Evolutionary conservation across 2,329 filamentous ascomycete genomes (phyloP), one percentile per base, ranked within the genome.

Genomic region (Kalmusia sp.): DNA sequence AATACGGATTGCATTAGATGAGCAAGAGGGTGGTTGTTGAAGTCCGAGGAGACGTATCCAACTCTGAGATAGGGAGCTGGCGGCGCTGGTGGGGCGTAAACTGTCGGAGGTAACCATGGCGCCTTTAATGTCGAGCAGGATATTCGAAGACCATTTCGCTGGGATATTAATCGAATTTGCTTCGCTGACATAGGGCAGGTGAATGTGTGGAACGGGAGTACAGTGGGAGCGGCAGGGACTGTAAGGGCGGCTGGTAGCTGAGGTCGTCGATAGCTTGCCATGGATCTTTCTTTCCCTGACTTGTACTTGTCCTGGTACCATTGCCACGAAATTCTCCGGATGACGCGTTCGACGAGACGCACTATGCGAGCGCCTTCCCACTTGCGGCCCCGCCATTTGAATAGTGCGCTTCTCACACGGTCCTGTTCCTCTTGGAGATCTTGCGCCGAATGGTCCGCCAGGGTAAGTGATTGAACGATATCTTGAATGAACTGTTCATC

Each of bases 1-100:
- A 99, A 99, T 5, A 98, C 93, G 1, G 95, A 98, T 77, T 99
- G 95, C 95, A 99, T 99, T 50, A 99, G 75, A 77, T 99, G 95
- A 21, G 95, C 95, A 28, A 99, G 79, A 3, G 95, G 95, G 70
- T 99, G 95, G 65, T 99, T 99, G 70, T 99, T 99, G 77, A 99
- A 99, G 75, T 99, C 95, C 0, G 95, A 98, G 3, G 95, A 98
- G 31, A 99, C 87, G 72, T 99, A 99, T 40, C 95, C 95, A 55
- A 99, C 87, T 62, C 92, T 93, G n/a, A 99, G 81, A 60, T 89
- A 86, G 0, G 93, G 92, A 37, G 80, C 82, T 1, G 95, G 95
- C 1, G 95, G 93, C 2, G 85, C 75, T 0, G 95, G 95, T 2
- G 95, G 95, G n/a, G 86, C 85, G 65, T 91, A 96, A 0, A 98